A percentile compares a stretch with the other conserved stretches of the same genome.
These are phyloP conservation scores for Trametes cingulata DNA, from an alignment of 768 basidiomycete genomes.

Conservation along the genomic window DNA sequence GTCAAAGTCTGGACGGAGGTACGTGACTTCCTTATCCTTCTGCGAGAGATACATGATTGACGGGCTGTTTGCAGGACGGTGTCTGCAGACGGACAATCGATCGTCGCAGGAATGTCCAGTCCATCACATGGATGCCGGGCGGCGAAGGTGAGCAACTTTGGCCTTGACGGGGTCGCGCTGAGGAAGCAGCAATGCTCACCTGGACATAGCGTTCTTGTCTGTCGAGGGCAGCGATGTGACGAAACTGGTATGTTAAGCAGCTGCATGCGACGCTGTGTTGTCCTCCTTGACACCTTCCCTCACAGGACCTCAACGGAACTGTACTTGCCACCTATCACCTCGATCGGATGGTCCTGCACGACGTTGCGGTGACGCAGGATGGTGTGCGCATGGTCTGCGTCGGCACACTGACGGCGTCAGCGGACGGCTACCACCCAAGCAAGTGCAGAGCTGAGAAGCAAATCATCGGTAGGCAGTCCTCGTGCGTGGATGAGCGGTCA, in stretches of 20 bases:
- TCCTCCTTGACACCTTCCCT: not conserved
- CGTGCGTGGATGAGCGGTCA: not conserved
- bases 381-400: conserved; percentile 64
- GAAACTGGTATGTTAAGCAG: conserved; percentile 52
- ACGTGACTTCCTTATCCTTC: not conserved
- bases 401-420: conserved; percentile 64
- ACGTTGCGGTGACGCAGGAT: conserved; percentile 71
- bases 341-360: conserved; percentile 62
- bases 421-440: conserved; percentile 63
- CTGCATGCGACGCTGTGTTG: not conserved
- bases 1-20: conserved; percentile 78
- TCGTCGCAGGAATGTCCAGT: conserved; percentile 54
- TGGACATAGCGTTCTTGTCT: conserved; percentile 59
- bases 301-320: conserved; percentile 60
- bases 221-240: conserved; percentile 64
- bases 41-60: not conserved
- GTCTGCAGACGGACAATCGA: conserved; percentile 69
- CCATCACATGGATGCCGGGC: conserved; percentile 67
- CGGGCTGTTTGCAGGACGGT: conserved; percentile 49
- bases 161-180: not conserved
- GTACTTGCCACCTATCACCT: conserved; percentile 60
- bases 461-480: conserved; percentile 55
- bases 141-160: conserved; percentile 47
- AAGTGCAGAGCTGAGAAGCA: conserved; percentile 73
- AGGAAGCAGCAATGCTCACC: not conserved